Conservation (phyloP, 2,329 filamentous ascomycete species). For the Alternaria ethzedia region DNA sequence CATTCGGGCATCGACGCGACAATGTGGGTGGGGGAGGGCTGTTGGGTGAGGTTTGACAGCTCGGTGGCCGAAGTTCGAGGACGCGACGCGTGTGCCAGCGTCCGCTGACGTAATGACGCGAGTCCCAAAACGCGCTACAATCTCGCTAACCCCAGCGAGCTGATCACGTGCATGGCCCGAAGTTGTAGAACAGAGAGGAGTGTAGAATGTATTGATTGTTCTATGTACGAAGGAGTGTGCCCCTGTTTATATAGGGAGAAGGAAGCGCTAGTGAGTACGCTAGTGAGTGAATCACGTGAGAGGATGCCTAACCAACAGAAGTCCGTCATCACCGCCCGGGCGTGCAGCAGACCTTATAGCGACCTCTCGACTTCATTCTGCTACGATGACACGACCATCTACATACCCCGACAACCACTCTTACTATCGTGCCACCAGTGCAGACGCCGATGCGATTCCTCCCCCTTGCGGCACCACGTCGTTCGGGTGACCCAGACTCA, state of each 20-base stretch:
- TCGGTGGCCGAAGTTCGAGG: neutral
- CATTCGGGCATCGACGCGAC: no score
- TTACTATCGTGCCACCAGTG: no score
- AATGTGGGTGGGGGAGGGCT: rapidly evolving
- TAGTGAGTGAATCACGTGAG: no score
- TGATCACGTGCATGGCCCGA: neutral
- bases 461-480: neutral
- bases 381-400: neutral
- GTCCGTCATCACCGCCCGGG: neutral
- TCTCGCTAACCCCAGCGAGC: neutral
- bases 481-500: neutral
- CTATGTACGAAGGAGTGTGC: no score
- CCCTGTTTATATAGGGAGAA: no score
- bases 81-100: neutral
- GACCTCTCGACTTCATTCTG: neutral
- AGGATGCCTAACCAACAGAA: no score
- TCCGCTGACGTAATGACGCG: neutral
- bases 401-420: neutral
- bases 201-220: no score
- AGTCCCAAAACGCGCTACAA: neutral
- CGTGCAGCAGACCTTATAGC: neutral
- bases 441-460: neutral
- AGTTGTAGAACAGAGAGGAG: neutral
- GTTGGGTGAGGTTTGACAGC: neutral
- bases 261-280: no score